Conservation (phyloP, 345 rosid species). For the Hypericum androsaemum region DNA sequence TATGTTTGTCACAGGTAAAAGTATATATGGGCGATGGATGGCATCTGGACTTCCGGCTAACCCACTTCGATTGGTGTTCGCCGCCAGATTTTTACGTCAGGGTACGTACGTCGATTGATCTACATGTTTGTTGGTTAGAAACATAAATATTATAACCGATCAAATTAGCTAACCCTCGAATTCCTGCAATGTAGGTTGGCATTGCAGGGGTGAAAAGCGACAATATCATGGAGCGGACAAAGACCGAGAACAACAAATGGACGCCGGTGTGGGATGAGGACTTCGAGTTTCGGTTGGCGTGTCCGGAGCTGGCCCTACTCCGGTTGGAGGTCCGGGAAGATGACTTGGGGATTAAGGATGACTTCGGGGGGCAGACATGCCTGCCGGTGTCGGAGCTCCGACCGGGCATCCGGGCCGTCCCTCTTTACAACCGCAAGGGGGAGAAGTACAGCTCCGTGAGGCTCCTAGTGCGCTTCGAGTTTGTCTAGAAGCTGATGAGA, state of each 20-base stretch:
- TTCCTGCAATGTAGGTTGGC: constrained; percentile 12
- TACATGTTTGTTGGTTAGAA: too few species aligned
- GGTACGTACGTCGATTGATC: constrained; percentile 6
- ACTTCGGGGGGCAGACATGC: constrained; percentile 21
- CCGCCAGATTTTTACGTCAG: constrained; percentile 25
- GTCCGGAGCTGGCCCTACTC: constrained; percentile 24
- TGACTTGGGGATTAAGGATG: constrained; percentile 14
- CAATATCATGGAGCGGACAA: constrained; percentile 12
- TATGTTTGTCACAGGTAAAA: constrained; percentile 12
- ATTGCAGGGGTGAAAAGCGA: constrained; percentile 22
- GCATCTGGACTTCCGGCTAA: constrained; percentile 16
- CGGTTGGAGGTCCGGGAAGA: constrained; percentile 21
- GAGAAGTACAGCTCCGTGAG: constrained; percentile 10
- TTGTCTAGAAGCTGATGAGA: constrained; percentile 3
- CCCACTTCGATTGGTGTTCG: constrained; percentile 19
- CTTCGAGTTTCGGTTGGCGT: constrained; percentile 16
- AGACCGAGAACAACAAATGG: constrained; percentile 17
- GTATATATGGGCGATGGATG: constrained; percentile 24
- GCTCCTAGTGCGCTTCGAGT: constrained; percentile 20
- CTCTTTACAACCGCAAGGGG: constrained; percentile 20
- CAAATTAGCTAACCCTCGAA: too few species aligned
- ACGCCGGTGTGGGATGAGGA: constrained; percentile 22
- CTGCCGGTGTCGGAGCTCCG: constrained; percentile 20
- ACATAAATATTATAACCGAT: too few species aligned
- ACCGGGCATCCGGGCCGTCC: constrained; percentile 18